Evolutionary conservation across 805 yeast species (phyloP), one percentile per base, ranked within the genome.

Genomic region (Scheffersomyces coipomensis): DNA sequence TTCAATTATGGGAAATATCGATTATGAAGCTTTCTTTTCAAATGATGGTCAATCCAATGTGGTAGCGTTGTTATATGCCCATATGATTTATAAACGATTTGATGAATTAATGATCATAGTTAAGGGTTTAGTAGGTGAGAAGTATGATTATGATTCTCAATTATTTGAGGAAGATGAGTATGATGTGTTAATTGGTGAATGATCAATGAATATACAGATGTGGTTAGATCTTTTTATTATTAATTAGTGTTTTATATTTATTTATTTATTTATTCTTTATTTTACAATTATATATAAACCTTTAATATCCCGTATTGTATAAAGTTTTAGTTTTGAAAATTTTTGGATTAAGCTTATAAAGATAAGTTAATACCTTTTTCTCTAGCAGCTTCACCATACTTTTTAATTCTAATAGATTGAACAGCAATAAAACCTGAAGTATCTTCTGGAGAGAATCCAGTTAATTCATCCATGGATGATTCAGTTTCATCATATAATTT

Each of bases 401-500:
- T 93, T 79, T 93, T 93, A 66, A 91, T 87, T 78, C 99, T 88
- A 68, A 93, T 93, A 47, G 98, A 88, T 76, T 93, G 97, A 55
- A 93, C 96, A 52, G 96, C 88, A 68, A 93, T 93, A 79, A 93
- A 93, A 40, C 99, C 99, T 45, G 95, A 74, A 44, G 99, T 88
- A 66, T 91, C 98, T 65, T 86, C 89, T 48, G 99, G 99, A 57
- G 87, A 84, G 78, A 93, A 93, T 44, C 97, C 99, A 43, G 97
- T 89, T 60, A 93, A 82, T 73, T 93, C 99, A 70, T 93, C 99
- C 99, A 93, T 93, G 10, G 98, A 91, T 12, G 97, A 90, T 69
- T 91, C 97, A 40, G 97, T 88, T 49, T 96, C 96, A 65, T 93
- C 97, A 69, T 93, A 93, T 53, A 93, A 80, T 73, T 89, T 91